A percentile compares a stretch with the other conserved stretches of the same genome.
phyloP scores from a whole-genome alignment of 2,329 filamentous ascomycete genomes.

The Trematosphaeria pertusa region DNA sequence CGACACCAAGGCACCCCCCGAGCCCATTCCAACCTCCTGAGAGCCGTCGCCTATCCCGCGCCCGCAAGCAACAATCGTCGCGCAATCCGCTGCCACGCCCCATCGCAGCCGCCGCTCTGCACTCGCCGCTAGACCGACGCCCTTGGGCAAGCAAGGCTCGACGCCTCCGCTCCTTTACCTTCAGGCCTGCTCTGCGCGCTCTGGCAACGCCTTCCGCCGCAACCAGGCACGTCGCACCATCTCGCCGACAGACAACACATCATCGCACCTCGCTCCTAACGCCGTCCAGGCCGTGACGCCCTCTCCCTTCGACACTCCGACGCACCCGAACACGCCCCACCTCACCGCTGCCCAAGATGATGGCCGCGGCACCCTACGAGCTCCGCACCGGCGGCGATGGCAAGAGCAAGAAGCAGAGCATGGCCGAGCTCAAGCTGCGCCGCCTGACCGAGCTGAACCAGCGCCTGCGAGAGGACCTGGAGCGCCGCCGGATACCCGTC shows the following conservation, averaged over 20 bases:
- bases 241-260: constrained; percentile 26
- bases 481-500: constrained; percentile 92
- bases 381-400: constrained; percentile 69
- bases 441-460: constrained; percentile 97
- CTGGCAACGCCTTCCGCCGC: constrained; percentile 29
- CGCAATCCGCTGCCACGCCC: constrained; percentile 30
- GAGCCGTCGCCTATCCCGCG: constrained; percentile 21
- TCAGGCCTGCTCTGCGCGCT: constrained; percentile 24
- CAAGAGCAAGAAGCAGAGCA: constrained; percentile 97
- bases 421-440: constrained; percentile 97
- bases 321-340: constrained; percentile 6
- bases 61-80: constrained; percentile 31
- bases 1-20: constrained; percentile 3
- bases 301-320: constrained; percentile 15
- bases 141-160: constrained; percentile 36
- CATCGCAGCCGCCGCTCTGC: constrained; percentile 30
- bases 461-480: constrained; percentile 92
- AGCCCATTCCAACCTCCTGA: constrained; percentile 12
- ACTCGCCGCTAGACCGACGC: constrained; percentile 33
- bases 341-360: constrained; percentile 46
- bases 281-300: constrained; percentile 23
- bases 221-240: constrained; percentile 41
- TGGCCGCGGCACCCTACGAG: constrained; percentile 69
- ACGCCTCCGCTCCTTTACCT: constrained; percentile 43
- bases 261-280: constrained; percentile 29